Base-by-base conservation (phyloP, 2,329 filamentous ascomycete genomes). In the Dothideomycetidae sp. region DNA sequence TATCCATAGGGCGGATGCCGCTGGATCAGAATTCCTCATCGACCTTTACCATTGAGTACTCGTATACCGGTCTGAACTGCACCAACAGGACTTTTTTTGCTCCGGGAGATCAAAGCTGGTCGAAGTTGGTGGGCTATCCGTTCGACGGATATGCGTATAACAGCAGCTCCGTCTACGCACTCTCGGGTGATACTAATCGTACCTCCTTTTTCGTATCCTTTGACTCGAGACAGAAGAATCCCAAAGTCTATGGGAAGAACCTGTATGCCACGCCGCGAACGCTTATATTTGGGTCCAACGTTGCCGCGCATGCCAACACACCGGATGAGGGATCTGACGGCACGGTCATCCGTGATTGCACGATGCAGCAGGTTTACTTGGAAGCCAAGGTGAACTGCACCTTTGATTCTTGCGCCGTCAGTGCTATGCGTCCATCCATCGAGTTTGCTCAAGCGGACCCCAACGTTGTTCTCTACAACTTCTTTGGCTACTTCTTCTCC, bases 1-100 rank as follows among this genome's bases (percentile, higher is more conserved):
- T 58, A 2, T 53, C 55, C 1, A 31, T 56, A 9, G 42, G 48
- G 13, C 51, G 52, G 1, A 38, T 47, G 2, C 44, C 46, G 4
- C 3, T 9, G 1, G 12, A 36, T 10, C 15, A 11, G 1, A 33
- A 33, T 4, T 18, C 15, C 1, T 35, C 43, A 0, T 50, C 37
- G 9, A 12, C 17, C 1, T 53, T 55, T 36, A 49, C 12, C 1
- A 5, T 56, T 2, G 46, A 55, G 10, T 43, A 36, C 1, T 46
- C 43, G 1, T 51, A 57, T 19, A 36, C 56, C 16, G 34, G 33
- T 2, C 26, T 45, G 4, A 11, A 41, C 4, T 45, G 44, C 23
- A 33, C 15, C 16, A 2, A 31, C 26, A n/a, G 10, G 12, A 2
- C 29, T 37, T 5, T 39, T 40, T 10, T 56, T 55, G 29, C 49